Evolutionary conservation across 2,329 filamentous ascomycete species (phyloP).

Genomic region (Talaromyces sp.): DNA sequence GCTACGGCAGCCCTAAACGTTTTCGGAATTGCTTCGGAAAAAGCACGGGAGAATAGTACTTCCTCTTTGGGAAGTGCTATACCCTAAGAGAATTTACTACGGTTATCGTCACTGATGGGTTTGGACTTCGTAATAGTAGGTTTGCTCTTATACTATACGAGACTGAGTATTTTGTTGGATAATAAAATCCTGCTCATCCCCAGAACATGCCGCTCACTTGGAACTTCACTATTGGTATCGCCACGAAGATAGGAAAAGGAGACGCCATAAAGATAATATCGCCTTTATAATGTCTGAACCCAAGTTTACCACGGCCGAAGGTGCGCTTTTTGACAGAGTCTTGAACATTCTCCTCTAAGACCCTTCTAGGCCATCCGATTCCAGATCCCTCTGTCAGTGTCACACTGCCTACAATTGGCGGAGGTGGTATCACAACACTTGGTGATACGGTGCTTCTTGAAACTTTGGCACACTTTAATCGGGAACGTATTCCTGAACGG

Average conservation of each 20-base stretch:
- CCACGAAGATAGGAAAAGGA: background rate
- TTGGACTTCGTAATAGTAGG: background rate
- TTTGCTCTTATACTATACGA: background rate
- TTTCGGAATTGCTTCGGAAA: background rate
- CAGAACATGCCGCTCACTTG: background rate
- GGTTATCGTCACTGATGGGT: background rate
- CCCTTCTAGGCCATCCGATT: constrained; percentile 19
- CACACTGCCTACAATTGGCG: constrained; percentile 13
- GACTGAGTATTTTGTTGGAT: background rate
- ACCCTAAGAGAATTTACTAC: background rate
- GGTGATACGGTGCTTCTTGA: constrained; percentile 13
- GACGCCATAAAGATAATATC: background rate
- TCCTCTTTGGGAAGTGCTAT: background rate
- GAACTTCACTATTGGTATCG: background rate
- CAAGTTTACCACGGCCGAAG: constrained; percentile 4
- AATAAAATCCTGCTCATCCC: background rate
- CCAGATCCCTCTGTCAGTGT: constrained; percentile 12
- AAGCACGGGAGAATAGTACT: background rate
- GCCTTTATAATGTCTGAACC: background rate
- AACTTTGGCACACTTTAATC: constrained; percentile 49
- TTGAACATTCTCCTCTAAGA: background rate
- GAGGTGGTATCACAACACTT: constrained; percentile 12
- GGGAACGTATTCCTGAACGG: constrained; percentile 59
- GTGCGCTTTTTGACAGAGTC: background rate
- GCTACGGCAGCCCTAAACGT: background rate